Evolutionary conservation across 2,329 filamentous ascomycete genomes (phyloP).

Genomic region (Xylogone sp.): DNA sequence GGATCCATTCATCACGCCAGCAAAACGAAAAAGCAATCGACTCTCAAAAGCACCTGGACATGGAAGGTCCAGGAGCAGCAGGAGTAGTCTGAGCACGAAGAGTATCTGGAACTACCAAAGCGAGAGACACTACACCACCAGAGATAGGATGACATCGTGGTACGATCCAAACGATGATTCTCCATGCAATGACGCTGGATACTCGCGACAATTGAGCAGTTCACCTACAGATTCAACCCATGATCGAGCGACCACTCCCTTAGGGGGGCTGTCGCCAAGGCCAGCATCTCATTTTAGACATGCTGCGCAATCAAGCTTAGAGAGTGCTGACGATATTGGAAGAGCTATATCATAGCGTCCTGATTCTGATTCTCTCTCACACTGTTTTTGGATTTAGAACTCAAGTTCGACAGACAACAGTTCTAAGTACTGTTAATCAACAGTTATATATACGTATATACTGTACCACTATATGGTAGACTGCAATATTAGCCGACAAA

Average conservation of each 20-base stretch:
- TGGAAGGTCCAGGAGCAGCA: slow-evolving; percentile 23
- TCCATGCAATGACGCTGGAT: slow-evolving; percentile 9
- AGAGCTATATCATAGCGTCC: slow-evolving; percentile 21
- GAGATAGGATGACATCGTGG: slow-evolving; percentile 18
- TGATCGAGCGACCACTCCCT: not conserved
- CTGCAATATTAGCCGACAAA: too few relatives aligned
- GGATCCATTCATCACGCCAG: slow-evolving; percentile 51
- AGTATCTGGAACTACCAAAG: slow-evolving; percentile 21
- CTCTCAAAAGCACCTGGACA: slow-evolving; percentile 42
- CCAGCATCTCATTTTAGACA: slow-evolving; percentile 12
- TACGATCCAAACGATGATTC: slow-evolving; percentile 20
- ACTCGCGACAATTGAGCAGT: slow-evolving; percentile 10
- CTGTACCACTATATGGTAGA: too few relatives aligned
- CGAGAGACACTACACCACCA: not conserved
- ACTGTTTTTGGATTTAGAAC: not conserved
- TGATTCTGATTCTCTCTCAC: not conserved
- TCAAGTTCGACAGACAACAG: too few relatives aligned
- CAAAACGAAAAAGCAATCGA: slow-evolving; percentile 50
- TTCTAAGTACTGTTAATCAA: too few relatives aligned
- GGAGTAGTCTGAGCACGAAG: slow-evolving; percentile 24
- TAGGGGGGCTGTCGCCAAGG: slow-evolving; percentile 21
- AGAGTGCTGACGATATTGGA: slow-evolving; percentile 16
- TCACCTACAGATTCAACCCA: slow-evolving; percentile 12
- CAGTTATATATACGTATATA: too few relatives aligned
- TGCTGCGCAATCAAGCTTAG: slow-evolving; percentile 7